Evolutionary conservation across 371 early-diverging fungal genomes (phyloP), one percentile per base, ranked within the genome.

Genomic region (Sporodiniella umbellata): DNA sequence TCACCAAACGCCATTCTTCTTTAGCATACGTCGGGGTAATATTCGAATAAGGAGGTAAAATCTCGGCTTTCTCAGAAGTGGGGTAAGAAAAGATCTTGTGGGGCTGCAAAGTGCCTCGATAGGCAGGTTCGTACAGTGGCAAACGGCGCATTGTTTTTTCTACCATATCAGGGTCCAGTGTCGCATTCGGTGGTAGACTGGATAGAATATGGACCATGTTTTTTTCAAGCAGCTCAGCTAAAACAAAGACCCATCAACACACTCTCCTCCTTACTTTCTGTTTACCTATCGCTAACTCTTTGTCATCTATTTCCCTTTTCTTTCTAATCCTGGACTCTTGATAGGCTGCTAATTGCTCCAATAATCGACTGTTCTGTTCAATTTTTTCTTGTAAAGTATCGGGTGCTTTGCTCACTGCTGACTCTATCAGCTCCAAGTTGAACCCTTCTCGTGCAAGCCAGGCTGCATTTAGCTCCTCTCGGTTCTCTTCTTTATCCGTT

Each of bases 11-110:
- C 75, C 75, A 74, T 25, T 63, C 56, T 11, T 74, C 70, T 45
- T 74, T 74, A 7, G 61, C 33, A 45, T 74, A 74, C n/a, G 66
- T 68, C 6, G 75, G 75, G 42, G 71, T 64, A 21, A 70, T 60
- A 35, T 64, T 74, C 8, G 75, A 68, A 39, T 68, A 60, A 6
- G 70, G 72, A 3, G 75, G 72, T 22, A 70, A 47, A 21, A 50
- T 60, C 25, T 71, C 72, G 0, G 69, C 56, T 31, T 59, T 62
- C 33, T 75, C 71, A 6, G 64, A 71, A 7, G 75, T 72, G 0
- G 78, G 77, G 48, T 73, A 83, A 0, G 83, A 81, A 45, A 83
- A 83, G 4, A 74, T 62, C 30, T 76, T 77, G 44, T 64, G 76
- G 35, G 80, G 72, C 26, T 79, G 79, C 26, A 83, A 45, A 10